A percentile compares a stretch with the other conserved stretches of the same genome.
Evolutionary conservation across 2,329 filamentous ascomycete species (phyloP).

Genomic region (Cladosporium sp.): DNA sequence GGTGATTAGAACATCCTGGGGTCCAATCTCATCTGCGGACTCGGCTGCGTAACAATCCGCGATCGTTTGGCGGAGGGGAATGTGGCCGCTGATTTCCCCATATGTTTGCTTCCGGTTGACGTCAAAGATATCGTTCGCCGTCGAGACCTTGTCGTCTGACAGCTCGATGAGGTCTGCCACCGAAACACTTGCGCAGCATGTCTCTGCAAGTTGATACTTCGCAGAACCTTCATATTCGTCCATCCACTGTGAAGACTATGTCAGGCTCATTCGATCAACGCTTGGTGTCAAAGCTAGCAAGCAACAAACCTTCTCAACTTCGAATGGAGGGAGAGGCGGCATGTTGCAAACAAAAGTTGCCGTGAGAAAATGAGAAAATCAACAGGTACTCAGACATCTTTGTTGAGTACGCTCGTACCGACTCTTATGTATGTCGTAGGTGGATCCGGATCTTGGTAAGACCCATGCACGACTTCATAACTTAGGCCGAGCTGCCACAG

Average conservation of each 20-base stretch:
- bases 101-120: slow-evolving; percentile 64
- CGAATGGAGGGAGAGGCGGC: too few relatives aligned
- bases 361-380: too few relatives aligned
- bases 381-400: too few relatives aligned
- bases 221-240: slow-evolving; percentile 49
- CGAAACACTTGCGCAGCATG: slow-evolving; percentile 71
- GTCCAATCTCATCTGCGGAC: slow-evolving; percentile 43
- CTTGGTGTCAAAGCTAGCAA: too few relatives aligned
- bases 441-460: too few relatives aligned
- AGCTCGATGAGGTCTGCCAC: slow-evolving; percentile 62
- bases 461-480: too few relatives aligned
- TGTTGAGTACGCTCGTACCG: too few relatives aligned
- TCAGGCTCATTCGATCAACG: slow-evolving; percentile 22
- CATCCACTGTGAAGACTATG: slow-evolving; percentile 44
- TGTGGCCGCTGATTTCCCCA: slow-evolving; percentile 66
- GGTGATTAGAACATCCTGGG: slow-evolving; percentile 62
- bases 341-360: too few relatives aligned
- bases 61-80: slow-evolving; percentile 54
- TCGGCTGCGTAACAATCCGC: slow-evolving; percentile 35
- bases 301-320: too few relatives aligned
- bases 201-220: slow-evolving; percentile 71
- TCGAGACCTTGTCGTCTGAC: slow-evolving; percentile 51
- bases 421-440: too few relatives aligned
- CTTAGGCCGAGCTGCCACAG: too few relatives aligned
- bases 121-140: slow-evolving; percentile 37